Evolutionary conservation across 2,329 filamentous ascomycete species (phyloP), one percentile per base, ranked within the genome.

Genomic region (Dryadomyces quercivorus): DNA sequence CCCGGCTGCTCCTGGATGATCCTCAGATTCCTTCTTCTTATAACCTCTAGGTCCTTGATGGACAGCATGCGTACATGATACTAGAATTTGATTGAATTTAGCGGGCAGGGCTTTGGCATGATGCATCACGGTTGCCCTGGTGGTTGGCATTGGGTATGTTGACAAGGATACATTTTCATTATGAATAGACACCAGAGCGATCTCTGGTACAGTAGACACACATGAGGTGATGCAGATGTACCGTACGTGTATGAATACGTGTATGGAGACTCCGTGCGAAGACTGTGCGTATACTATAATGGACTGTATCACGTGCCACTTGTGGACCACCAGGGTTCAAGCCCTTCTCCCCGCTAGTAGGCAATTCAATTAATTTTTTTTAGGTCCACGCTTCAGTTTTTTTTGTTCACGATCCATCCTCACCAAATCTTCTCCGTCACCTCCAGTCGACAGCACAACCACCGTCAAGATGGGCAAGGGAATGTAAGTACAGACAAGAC

Each of bases 1-100:
- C 78, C 16, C 73, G 80, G 13, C 69, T 84, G 2, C 64, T 83
- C 2, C 69, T 82, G n/a, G 77, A 82, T 53, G 56, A 57, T 26
- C 45, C 56, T 3, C 52, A 55, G 5, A 13, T 44, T 2, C 49
- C 50, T 2, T 50, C 51, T 1, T 50, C 51, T 18, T 38, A 44
- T 20, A 34, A 43, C 4, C 34, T 49, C 15, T 48, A 43, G 36
- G n/a, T 44, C 44, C 16, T 18, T 16, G 42, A n/a, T 44, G 42
- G 36, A 40, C 15, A 16, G 10, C 36, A 40, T 16, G 36, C 15
- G 15, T 40, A 40, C 36, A 40, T 12, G 36, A 40, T 12, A 40
- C 36, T 13, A 16, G 36, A 16, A 40, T 40, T 16, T 40, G 36
- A 40, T 40, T 40, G 36, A 40, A 40, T 40, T 40, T 13, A 13